Base-by-base conservation (phyloP, 441 rosid species). In the Eutrema salsugineum region DNA sequence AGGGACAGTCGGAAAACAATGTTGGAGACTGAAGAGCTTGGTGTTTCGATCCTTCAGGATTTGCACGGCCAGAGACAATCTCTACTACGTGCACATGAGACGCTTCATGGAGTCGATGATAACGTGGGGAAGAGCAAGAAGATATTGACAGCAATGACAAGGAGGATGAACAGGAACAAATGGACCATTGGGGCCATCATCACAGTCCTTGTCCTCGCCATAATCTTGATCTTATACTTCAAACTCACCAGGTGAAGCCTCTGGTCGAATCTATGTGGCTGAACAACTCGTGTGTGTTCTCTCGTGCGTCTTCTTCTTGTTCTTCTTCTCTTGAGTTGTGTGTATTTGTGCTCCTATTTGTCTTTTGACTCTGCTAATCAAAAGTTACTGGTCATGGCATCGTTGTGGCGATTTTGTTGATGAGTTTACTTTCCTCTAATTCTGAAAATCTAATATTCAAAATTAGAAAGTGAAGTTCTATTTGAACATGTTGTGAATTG, bases 11-110 rank as follows among this genome's bases (percentile, higher is more conserved):
- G 93, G 71, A 90, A 85, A 81, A 88, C 91, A 32, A 89, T 94
- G 91, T 76, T 89, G 77, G 96, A 94, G 80, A 94, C 97, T 3
- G 98, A 94, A 81, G 97, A 92, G 42, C 88, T 94, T 71, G 98
- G 98, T 63, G 99, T 94, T 76, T 94, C 99, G 3, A 88, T 94
- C 76, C 98, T 92, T 77, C 90, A 91, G 60, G 99, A 92, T 80
- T 76, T 94, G 86, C 94, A 90, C 73, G 86, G 87, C 4, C 99
- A 92, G 83, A 63, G 98, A 22, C 91, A 94, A 64, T 75, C 96
- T 70, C 96, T 94, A 32, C 68, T 94, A 64, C 87, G 82, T 1
- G 90, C 97, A 15, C 79, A 92, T 71, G 80, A 87, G 70, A 87
- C 94, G 89, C 88, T 91, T 56, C 94, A 92, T 69, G 96, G 97